Conservation (phyloP, 768 basidiomycete genomes). For the Megacollybia marginata region DNA sequence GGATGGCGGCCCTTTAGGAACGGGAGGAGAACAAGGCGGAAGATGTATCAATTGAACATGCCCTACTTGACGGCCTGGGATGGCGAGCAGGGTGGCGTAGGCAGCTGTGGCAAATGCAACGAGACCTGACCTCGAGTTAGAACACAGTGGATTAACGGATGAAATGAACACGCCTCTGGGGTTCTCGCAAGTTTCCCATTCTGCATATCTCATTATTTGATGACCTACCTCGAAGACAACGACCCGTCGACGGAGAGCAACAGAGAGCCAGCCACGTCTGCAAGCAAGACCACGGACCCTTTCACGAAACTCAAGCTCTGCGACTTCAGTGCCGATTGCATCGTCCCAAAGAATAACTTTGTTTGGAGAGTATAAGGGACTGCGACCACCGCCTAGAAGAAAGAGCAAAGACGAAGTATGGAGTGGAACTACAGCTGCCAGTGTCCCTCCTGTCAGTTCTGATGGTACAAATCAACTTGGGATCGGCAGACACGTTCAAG, state of each 20-base stretch:
- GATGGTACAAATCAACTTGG: conserved; percentile 3
- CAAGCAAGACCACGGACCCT: conserved; percentile 73
- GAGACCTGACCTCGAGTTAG: conserved; percentile 38
- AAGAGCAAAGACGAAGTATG: conserved; percentile 81
- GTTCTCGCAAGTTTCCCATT: conserved; percentile 89
- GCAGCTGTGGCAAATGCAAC: conserved; percentile 74
- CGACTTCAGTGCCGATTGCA: conserved; percentile 64
- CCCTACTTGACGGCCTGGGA: conserved; percentile 79
- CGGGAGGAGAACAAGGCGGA: conserved; percentile 65
- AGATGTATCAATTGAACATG: conserved; percentile 86
- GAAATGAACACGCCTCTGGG: conserved; percentile 50
- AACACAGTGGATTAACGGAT: not conserved
- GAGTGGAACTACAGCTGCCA: conserved; percentile 68
- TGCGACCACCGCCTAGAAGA: conserved; percentile 80
- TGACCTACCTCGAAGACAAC: conserved; percentile 69
- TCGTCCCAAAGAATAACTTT: conserved; percentile 92
- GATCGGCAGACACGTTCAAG: conserved; percentile 9
- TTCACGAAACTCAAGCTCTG: conserved; percentile 86
- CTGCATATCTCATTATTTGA: conserved; percentile 53
- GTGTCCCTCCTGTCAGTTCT: conserved; percentile 78
- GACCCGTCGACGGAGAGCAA: conserved; percentile 71
- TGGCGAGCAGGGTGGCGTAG: conserved; percentile 74
- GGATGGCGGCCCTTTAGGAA: conserved; percentile 48
- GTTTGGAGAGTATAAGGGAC: conserved; percentile 85
- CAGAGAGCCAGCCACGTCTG: conserved; percentile 78